phyloP scores from a whole-genome alignment of 192 early-diverging fungal genomes.

The Gonapodya prolifera region DNA sequence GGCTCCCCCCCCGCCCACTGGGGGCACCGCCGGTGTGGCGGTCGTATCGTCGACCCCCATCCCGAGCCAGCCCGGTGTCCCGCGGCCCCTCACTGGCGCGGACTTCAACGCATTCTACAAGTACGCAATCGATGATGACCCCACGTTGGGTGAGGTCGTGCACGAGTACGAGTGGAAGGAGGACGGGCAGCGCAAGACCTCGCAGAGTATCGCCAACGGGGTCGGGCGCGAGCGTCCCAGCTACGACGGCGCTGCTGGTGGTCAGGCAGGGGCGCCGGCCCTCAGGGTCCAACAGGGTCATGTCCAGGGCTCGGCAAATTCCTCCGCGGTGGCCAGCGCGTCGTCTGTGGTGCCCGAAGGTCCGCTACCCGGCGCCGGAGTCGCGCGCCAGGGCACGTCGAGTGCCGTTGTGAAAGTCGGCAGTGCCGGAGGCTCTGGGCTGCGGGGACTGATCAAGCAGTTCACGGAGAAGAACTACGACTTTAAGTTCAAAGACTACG shows the following conservation, averaged over 20 bases:
- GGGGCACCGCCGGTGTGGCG: neutral
- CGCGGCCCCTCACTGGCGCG: slow-evolving; percentile 49
- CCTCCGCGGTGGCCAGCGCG: neutral
- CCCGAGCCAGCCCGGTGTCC: neutral
- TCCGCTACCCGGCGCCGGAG: neutral
- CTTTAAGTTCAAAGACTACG: slow-evolving; percentile 99
- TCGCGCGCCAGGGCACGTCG: neutral
- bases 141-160: neutral
- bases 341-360: neutral
- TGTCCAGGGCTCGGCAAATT: neutral
- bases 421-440: slow-evolving; percentile 27
- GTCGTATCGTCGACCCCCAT: neutral
- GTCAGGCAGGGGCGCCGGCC: slow-evolving; percentile 31
- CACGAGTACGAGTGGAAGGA: neutral
- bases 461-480: slow-evolving; percentile 52
- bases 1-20: neutral
- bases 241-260: neutral
- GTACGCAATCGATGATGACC: slow-evolving; percentile 71
- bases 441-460: slow-evolving; percentile 28
- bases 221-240: neutral
- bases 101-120: slow-evolving; percentile 87
- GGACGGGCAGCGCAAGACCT: neutral
- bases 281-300: neutral
- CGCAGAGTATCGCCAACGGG: neutral
- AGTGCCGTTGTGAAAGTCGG: neutral